Evolutionary conservation across 805 yeast species (phyloP).

Genomic region (Ogataea trehaloabstinens): DNA sequence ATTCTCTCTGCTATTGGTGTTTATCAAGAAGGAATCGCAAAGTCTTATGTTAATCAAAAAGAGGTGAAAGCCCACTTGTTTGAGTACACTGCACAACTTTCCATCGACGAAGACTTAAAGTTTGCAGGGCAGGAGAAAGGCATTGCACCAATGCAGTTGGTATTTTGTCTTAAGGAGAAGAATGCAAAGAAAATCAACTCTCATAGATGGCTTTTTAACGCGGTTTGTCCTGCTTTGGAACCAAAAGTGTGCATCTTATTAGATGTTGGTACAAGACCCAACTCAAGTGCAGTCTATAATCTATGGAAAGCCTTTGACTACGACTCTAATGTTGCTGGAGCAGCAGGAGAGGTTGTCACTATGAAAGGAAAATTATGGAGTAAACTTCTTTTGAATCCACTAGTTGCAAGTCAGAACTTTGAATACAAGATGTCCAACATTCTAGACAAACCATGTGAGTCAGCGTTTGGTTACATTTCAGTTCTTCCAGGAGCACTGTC

Average conservation of each 20-base stretch:
- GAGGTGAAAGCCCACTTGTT: constrained; percentile 91
- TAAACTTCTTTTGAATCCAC: constrained; percentile 72
- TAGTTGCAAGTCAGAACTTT: constrained; percentile 94
- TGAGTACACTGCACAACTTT: constrained; percentile 94
- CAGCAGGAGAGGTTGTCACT: constrained; percentile 96
- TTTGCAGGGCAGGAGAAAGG: constrained; percentile 89
- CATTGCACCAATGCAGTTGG: constrained; percentile 89
- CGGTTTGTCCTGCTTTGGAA: constrained; percentile 85
- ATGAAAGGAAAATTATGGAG: constrained; percentile 89
- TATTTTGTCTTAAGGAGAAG: constrained; percentile 89
- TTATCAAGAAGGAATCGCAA: constrained; percentile 96
- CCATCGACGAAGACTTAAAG: constrained; percentile 83
- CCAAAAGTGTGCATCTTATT: constrained; percentile 87
- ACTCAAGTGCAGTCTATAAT: constrained; percentile 81
- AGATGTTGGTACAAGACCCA: constrained; percentile 99
- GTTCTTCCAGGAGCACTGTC: constrained; percentile 96
- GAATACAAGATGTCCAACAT: constrained; percentile 98
- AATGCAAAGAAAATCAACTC: constrained; percentile 94
- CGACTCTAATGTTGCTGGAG: constrained; percentile 97
- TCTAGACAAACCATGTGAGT: constrained; percentile 90
- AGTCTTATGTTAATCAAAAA: constrained; percentile 87
- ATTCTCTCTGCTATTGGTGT: constrained; percentile 92
- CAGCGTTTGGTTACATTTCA: constrained; percentile 87
- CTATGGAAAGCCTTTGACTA: constrained; percentile 97
- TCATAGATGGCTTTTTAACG: constrained; percentile 96